Evolutionary conservation across 495 filamentous ascomycete species (phyloP), one percentile per base, ranked within the genome.

Genomic region (Penicillium fimorum): DNA sequence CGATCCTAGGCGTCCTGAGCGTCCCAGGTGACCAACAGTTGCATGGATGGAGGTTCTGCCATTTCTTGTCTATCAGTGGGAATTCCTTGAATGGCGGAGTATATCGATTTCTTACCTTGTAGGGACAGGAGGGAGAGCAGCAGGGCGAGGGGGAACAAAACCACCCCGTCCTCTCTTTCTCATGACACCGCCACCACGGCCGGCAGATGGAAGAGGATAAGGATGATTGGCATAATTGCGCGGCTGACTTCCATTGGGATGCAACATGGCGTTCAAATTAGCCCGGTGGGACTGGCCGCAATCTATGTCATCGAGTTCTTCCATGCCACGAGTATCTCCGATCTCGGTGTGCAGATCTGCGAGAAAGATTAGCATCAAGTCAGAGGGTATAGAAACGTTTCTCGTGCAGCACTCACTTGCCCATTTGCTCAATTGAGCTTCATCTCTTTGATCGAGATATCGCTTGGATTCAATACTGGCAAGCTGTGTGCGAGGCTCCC

Each of bases 271-370:
- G 32, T 29, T 55, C 13, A 75, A 54, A 2, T 59, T 49, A 20
- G 64, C 55, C 35, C 74, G 71, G 42, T 77, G 74, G 25, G 47
- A 70, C 43, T 77, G 74, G 13, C 74, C 74, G 22, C 69, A 43
- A 24, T 70, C 49, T 6, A 77, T 41, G 27, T 58, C 55, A 30
- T 71, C 64, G 5, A 75, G 58, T 6, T 67, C 13, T 38, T 75
- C 72, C 7, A 69, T 32, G 7, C 63, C 58, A 22, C 40, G 54
- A 0, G 61, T 72, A 47, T 75, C 69, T 5, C 53, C 46, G 29
- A 71, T 58, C 6, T 57, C 49, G 22, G 63, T 57, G 45, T 72
- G 53, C 3, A 71, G 41, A 40, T 66, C 74, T 77, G 52, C 22
- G 35, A 29, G 5, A 32, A 18, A 43, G 2, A 18, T 47, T 47